phyloP scores from a whole-genome alignment of 192 early-diverging fungal species.

The Coemansia sp. region DNA sequence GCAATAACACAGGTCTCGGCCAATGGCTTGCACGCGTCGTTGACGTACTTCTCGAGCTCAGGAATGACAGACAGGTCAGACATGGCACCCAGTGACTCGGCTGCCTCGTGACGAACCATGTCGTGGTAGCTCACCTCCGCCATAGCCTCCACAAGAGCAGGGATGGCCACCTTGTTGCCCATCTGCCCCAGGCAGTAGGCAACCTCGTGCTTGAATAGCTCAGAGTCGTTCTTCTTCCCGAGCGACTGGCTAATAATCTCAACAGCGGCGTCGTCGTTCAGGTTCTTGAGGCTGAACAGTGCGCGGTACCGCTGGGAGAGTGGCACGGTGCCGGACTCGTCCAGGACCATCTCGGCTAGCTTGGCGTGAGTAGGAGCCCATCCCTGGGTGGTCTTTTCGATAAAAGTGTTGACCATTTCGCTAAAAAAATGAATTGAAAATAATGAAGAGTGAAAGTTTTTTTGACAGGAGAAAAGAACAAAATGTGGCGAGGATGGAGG shows the following conservation, averaged over 20 bases:
- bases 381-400: conserved; percentile 25
- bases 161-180: conserved; percentile 75
- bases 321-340: conserved; percentile 60
- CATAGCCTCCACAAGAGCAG: conserved; percentile 65
- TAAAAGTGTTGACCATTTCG: conserved; percentile 52
- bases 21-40: conserved; percentile 68
- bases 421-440: background rate
- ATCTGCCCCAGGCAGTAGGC: conserved; percentile 97
- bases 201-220: conserved; percentile 91
- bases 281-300: conserved; percentile 86
- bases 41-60: conserved; percentile 72
- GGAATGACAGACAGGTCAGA: conserved; percentile 65
- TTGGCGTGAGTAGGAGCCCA: conserved; percentile 60
- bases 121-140: conserved; percentile 68
- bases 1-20: conserved; percentile 90
- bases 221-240: conserved; percentile 78
- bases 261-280: conserved; percentile 69
- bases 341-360: conserved; percentile 63
- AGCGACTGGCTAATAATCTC: conserved; percentile 77
- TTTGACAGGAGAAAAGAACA: background rate
- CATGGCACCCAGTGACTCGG: conserved; percentile 94
- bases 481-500: background rate
- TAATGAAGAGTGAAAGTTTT: background rate
- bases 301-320: conserved; percentile 88
- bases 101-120: conserved; percentile 98